These are phyloP conservation scores for Lactarius akahatsu DNA, from an alignment of 768 basidiomycete genomes.

Conservation along the genomic window DNA sequence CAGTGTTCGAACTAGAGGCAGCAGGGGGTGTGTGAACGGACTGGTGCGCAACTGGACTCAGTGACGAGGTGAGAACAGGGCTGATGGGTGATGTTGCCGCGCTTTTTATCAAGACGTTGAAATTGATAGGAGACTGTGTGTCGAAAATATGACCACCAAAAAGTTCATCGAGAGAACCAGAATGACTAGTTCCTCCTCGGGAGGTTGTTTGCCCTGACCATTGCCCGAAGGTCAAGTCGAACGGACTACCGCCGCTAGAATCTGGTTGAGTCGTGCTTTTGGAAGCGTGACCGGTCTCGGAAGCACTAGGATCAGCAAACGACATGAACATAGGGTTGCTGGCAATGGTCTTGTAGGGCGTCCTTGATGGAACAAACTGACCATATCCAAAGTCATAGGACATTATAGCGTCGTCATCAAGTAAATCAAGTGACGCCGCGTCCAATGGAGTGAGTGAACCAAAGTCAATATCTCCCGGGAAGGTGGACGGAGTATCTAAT, in stretches of 20 bases:
- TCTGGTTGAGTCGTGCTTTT: slow-evolving; percentile 14
- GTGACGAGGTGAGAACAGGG: slow-evolving; percentile 29
- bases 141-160: slow-evolving; percentile 44
- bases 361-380: slow-evolving; percentile 43
- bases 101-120: slow-evolving; percentile 26
- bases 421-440: slow-evolving; percentile 58
- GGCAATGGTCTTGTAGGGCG: slow-evolving; percentile 75
- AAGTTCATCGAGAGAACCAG: slow-evolving; percentile 45
- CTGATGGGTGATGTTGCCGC: slow-evolving; percentile 41
- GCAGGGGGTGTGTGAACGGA: slow-evolving; percentile 21
- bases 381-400: slow-evolving; percentile 42
- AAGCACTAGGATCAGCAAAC: slow-evolving; percentile 49
- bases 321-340: slow-evolving; percentile 84
- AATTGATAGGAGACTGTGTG: slow-evolving; percentile 30
- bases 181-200: slow-evolving; percentile 36
- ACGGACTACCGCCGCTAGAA: slow-evolving; percentile 36
- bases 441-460: slow-evolving; percentile 69
- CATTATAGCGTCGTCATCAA: slow-evolving; percentile 50
- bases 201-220: slow-evolving; percentile 34
- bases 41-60: slow-evolving; percentile 60
- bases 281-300: slow-evolving; percentile 30
- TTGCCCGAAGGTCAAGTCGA: slow-evolving; percentile 46
- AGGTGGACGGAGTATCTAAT: slow-evolving; percentile 32
- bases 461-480: slow-evolving; percentile 50
- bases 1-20: slow-evolving; percentile 28